Percentiles rank a stretch among this genome's conserved stretches.
Conservation (phyloP, 768 basidiomycete genomes). For the Sarcodon aspratus region DNA sequence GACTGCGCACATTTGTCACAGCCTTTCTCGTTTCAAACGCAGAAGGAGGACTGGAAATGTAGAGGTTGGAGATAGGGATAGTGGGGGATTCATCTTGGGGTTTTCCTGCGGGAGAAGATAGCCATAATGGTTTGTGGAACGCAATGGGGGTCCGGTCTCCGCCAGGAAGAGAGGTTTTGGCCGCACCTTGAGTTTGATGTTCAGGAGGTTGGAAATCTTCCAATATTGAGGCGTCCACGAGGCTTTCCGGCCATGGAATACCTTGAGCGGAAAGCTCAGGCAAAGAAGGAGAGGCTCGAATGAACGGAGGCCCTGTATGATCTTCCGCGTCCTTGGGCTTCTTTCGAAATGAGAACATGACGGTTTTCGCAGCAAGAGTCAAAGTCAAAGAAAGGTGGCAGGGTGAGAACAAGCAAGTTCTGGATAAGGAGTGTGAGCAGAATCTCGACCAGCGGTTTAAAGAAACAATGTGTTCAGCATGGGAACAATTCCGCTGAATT, state of each 20-base stretch:
- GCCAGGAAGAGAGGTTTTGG: slow-evolving; percentile 53
- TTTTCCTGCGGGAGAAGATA: slow-evolving; percentile 8
- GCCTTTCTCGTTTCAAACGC: slow-evolving; percentile 49
- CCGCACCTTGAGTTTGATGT: slow-evolving; percentile 48
- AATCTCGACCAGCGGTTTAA: no score
- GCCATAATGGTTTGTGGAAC: slow-evolving; percentile 72
- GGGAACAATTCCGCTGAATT: no score
- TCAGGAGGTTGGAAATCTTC: slow-evolving; percentile 23
- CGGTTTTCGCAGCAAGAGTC: background rate
- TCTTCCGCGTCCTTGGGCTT: slow-evolving; percentile 38
- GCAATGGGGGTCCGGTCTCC: slow-evolving; percentile 44
- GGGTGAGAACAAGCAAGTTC: slow-evolving; percentile 11
- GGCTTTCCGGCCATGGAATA: slow-evolving; percentile 77
- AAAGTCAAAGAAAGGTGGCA: slow-evolving; percentile 8
- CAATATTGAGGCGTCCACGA: slow-evolving; percentile 60
- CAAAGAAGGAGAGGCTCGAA: slow-evolving; percentile 71
- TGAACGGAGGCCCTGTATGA: slow-evolving; percentile 24
- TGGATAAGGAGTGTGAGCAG: slow-evolving; percentile 9
- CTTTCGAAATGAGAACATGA: slow-evolving; percentile 66
- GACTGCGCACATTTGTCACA: slow-evolving; percentile 19
- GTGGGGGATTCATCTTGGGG: slow-evolving; percentile 12
- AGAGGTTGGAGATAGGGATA: slow-evolving; percentile 55
- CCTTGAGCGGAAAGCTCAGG: slow-evolving; percentile 67
- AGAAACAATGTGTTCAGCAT: no score
- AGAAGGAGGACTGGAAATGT: slow-evolving; percentile 49